Conservation (phyloP, 1,284 basidiomycete genomes). For the Marasmius fiardii region DNA sequence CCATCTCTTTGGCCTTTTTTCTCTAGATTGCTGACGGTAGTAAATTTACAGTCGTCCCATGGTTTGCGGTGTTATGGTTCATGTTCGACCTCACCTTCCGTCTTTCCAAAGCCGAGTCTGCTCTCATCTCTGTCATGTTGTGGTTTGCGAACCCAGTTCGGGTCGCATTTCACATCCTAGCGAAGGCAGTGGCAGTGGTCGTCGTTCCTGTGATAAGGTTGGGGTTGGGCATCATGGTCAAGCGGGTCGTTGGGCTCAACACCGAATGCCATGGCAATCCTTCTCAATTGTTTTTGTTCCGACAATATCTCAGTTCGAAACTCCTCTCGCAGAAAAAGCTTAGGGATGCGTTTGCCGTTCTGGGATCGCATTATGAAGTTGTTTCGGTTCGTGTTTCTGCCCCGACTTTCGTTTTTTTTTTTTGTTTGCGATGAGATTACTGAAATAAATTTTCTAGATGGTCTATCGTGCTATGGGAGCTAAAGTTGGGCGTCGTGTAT, state of each 20-base stretch:
- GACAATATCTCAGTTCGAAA: constrained; percentile 35
- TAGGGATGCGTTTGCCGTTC: constrained; percentile 34
- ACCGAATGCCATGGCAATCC: constrained; percentile 17
- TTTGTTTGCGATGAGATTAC: neutral
- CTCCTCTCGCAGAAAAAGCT: constrained; percentile 33
- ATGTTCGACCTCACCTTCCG: constrained; percentile 32
- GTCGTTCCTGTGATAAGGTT: constrained; percentile 35
- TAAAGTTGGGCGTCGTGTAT: constrained; percentile 41
- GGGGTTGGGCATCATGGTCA: constrained; percentile 35
- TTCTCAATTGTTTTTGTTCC: constrained; percentile 29
- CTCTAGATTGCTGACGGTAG: too few species aligned
- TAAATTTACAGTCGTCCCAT: constrained; percentile 31
- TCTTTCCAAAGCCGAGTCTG: constrained; percentile 22
- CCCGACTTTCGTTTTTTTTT: too few species aligned
- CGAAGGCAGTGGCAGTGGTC: constrained; percentile 33
- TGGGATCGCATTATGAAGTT: constrained; percentile 40
- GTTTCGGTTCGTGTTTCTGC: constrained; percentile 28
- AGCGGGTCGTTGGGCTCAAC: constrained; percentile 37
- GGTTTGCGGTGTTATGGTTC: constrained; percentile 34
- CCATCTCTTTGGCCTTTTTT: neutral
- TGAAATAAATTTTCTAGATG: constrained; percentile 19
- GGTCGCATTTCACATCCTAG: constrained; percentile 34
- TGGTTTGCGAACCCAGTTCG: constrained; percentile 40
- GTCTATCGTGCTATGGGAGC: constrained; percentile 43
- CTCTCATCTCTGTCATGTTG: constrained; percentile 36